Base-by-base conservation (phyloP, 345 rosid genomes). In the Combretum micranthum region DNA sequence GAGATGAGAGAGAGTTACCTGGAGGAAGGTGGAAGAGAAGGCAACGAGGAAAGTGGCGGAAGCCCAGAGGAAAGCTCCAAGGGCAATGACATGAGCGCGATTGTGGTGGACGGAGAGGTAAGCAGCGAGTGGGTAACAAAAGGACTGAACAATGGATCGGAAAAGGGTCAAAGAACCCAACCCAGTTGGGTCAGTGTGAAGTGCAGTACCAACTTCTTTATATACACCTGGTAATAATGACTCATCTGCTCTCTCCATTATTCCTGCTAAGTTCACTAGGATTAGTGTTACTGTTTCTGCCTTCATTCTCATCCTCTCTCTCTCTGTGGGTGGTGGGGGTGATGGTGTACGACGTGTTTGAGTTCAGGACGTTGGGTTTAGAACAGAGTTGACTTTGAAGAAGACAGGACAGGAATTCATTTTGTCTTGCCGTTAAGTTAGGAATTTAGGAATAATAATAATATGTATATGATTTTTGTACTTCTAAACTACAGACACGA, bases 221-320 rank as follows among this genome's bases (percentile, higher is more conserved):
- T 88, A 88, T 17, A 92, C 98, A 12, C 95, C 90, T 1, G 96
- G 96, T 50, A 88, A 78, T 21, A 92, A 54, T 2, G 96, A 86
- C 64, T 92, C 95, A 51, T 92, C 98, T 1, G 98, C 93, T 71
- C 87, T 77, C 75, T 92, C 88, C 98, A 88, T 84, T 22, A 88
- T 84, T 50, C 80, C 85, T 2, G 96, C 96, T 4, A 92, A 72
- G 66, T 92, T 86, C 66, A 88, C 90, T 55, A 88, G 84, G 56
- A 83, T 43, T 77, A 88, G 56, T 44, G 88, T 88, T 70, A 84
- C 21, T 53, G 83, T 75, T 71, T 86, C 95, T 44, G 82, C 55
- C 52, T 75, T 82, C 95, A 86, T 79, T 32, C 39, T 32, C 8
- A 4, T 10, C 9, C 39, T 6, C 39, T 32, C 39, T 6, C 39